Conservation (phyloP, 345 rosid species). For the Pelargonium nanum region DNA sequence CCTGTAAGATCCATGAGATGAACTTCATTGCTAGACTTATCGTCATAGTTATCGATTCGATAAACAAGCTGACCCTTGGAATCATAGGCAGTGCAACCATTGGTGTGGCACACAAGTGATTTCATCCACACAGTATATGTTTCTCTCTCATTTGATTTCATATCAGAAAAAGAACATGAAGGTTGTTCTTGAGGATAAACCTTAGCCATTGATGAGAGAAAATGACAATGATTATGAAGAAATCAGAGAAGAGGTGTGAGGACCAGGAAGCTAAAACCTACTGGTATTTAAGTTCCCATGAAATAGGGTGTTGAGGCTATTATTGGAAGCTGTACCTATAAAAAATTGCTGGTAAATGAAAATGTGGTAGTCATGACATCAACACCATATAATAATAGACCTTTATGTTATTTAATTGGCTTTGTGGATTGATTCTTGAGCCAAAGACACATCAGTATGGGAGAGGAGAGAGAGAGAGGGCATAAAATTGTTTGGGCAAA, state of each 20-base stretch:
- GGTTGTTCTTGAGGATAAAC: constrained; percentile 9
- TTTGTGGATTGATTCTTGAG: background rate
- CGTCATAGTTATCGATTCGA: constrained; percentile 37
- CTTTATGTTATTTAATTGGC: background rate
- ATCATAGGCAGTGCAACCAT: constrained; percentile 40
- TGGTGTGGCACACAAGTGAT: constrained; percentile 28
- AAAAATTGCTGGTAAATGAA: no score
- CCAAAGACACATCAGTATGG: background rate
- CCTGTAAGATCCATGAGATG: constrained; percentile 39
- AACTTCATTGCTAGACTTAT: constrained; percentile 24
- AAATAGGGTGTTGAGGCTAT: background rate
- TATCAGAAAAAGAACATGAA: constrained; percentile 4
- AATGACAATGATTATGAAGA: background rate
- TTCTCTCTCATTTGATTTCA: constrained; percentile 19
- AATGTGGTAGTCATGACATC: background rate
- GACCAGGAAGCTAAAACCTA: background rate
- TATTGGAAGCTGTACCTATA: background rate
- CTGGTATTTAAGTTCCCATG: background rate
- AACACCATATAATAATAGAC: background rate
- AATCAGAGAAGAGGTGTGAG: no score
- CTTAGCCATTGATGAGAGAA: constrained; percentile 15
- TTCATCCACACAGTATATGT: constrained; percentile 43
- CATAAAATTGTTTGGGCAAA: background rate
- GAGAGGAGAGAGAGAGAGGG: background rate
- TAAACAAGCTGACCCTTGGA: constrained; percentile 29